Evolutionary conservation across 345 rosid genomes (phyloP).

Genomic region (Murraya koenigii): DNA sequence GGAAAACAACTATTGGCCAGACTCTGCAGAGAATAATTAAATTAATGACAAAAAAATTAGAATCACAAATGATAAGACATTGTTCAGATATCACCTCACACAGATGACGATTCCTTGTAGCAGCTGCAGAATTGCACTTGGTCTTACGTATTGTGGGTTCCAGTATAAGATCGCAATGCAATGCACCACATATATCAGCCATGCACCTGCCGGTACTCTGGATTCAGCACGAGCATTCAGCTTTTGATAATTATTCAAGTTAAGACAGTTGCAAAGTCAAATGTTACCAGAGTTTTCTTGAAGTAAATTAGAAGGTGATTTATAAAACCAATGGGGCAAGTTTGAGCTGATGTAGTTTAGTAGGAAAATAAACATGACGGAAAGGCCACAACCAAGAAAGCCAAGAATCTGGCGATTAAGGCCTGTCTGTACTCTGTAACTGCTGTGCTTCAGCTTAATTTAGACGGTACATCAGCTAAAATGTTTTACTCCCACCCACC

Average conservation of each 20-base stretch:
- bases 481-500: neutral
- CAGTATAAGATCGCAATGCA: constrained; percentile 67
- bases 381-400: neutral
- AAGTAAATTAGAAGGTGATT: neutral
- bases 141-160: constrained; percentile 37
- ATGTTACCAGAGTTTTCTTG: neutral
- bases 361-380: neutral
- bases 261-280: neutral
- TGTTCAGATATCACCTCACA: constrained; percentile 56
- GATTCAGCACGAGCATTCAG: constrained; percentile 26
- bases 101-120: constrained; percentile 58
- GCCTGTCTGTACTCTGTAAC: neutral
- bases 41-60: neutral
- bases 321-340: neutral
- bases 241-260: constrained; percentile 12
- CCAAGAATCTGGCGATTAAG: neutral
- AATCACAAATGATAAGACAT: neutral
- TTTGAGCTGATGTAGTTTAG: neutral
- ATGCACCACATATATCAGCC: constrained; percentile 76
- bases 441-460: neutral
- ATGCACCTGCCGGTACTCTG: constrained; percentile 70
- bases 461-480: neutral
- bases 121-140: constrained; percentile 79
- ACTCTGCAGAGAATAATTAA: constrained; percentile 29
- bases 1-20: constrained; percentile 50